Evolutionary conservation across 768 basidiomycete species (phyloP), one percentile per base, ranked within the genome.

Genomic region (Daedalea quercina): DNA sequence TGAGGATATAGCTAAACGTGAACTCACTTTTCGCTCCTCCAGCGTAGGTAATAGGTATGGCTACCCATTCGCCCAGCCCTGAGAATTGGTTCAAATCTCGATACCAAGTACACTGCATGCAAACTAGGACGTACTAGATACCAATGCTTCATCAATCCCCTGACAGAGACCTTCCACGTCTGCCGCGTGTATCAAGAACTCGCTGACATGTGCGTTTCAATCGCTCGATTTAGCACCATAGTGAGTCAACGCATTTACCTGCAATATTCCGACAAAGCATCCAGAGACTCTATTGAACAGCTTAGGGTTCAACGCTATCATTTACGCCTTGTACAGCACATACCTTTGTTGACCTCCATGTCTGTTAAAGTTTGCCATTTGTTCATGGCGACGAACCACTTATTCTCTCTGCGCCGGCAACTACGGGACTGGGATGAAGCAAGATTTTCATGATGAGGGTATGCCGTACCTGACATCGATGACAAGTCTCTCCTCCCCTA

Each of bases 361-460:
- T 97, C 91, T 0, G 96, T 97, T 48, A 96, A 77, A 54, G 89
- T 86, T 64, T 95, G 94, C 96, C 96, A 99, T 65, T 92, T 94
- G 72, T 98, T 95, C 94, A 94, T 97, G 11, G 95, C 94, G 12
- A 99, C 88, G 31, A 92, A 75, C 96, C 96, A 99, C 56, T 73
- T 82, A 44, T 81, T 73, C 9, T 72, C 85, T 63, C 82, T 72
- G 58, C 80, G 77, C 19, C 95, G 84, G 69, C 95, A 99, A 65
- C 95, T 97, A 57, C 15, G n/a, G 20, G 9, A 35, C 31, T 2
- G 50, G 3, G 23, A 44, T 13, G 44, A 3, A 44, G 20, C 7
- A 7, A 20, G 20, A 44, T 44, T 11, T 4, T 23, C 44, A 44
- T 26, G 17, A 9, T 28, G 17, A 54, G 6, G 11, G 28, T 11